phyloP scores from a whole-genome alignment of 1,284 basidiomycete species.

The Pyrrhoderma lamaoense region DNA sequence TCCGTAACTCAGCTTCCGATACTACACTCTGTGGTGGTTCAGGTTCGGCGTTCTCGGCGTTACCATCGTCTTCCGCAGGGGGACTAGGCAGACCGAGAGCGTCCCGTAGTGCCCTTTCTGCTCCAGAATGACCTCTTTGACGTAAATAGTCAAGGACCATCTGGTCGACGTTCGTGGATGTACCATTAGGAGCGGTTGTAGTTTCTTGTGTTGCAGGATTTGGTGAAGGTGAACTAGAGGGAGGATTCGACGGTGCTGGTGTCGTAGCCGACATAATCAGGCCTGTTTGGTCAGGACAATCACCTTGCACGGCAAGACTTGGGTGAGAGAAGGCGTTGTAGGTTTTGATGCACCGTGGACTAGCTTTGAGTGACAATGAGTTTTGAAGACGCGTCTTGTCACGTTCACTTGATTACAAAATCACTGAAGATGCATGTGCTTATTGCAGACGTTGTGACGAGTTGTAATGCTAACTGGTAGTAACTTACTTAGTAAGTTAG shows the following conservation, averaged over 20 bases:
- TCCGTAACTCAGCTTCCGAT: constrained; percentile 58
- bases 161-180: constrained; percentile 39
- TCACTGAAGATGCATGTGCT: too few species aligned
- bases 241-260: constrained; percentile 30
- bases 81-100: constrained; percentile 48
- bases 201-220: constrained; percentile 27
- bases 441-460: too few species aligned
- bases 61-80: constrained; percentile 47
- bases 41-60: constrained; percentile 37
- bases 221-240: constrained; percentile 29
- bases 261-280: constrained; percentile 37
- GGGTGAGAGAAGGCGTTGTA: too few species aligned
- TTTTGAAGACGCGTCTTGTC: not conserved
- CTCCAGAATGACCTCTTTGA: constrained; percentile 70
- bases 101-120: constrained; percentile 68
- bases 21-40: constrained; percentile 29
- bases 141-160: constrained; percentile 82
- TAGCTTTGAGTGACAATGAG: not conserved
- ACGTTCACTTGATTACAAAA: not conserved
- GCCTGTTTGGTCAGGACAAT: not conserved
- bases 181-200: constrained; percentile 20
- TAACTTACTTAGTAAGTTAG: too few species aligned
- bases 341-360: too few species aligned
- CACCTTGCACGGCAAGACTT: too few species aligned
- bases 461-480: too few species aligned